These are phyloP conservation scores for Arabidopsis arenosa DNA, from an alignment of 345 rosid genomes.

Conservation along the genomic window DNA sequence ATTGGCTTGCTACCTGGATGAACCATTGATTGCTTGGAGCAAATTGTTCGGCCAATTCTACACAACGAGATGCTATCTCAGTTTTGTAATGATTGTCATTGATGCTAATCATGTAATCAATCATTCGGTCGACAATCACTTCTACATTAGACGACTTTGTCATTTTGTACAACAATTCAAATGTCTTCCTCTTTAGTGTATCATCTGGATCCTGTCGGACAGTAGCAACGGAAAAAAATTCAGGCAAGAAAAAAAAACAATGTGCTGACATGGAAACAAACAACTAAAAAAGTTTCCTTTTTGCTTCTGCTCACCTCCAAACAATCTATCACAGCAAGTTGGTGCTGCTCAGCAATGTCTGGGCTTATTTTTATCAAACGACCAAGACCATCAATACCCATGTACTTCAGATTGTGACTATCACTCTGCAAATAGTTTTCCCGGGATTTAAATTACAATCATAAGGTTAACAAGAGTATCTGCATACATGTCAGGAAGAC, in stretches of 20 bases:
- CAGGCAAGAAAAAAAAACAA: constrained; percentile 11
- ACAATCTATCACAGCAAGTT: constrained; percentile 97
- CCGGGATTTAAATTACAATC: constrained; percentile 15
- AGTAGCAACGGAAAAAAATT: constrained; percentile 29
- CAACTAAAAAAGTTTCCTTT: not conserved
- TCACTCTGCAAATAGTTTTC: constrained; percentile 75
- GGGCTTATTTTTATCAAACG: constrained; percentile 87
- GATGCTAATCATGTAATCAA: constrained; percentile 94
- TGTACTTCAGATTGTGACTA: constrained; percentile 89
- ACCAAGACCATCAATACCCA: constrained; percentile 98
- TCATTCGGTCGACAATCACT: constrained; percentile 98
- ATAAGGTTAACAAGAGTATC: constrained; percentile 21
- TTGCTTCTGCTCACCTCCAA: constrained; percentile 71
- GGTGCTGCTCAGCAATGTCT: constrained; percentile 97
- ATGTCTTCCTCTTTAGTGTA: constrained; percentile 93
- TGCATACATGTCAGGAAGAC: constrained; percentile 19
- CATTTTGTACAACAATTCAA: constrained; percentile 93
- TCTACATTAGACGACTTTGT: constrained; percentile 97
- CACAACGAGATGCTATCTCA: constrained; percentile 95
- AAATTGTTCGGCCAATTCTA: constrained; percentile 96
- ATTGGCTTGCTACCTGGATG: constrained; percentile 69
- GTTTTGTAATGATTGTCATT: constrained; percentile 96
- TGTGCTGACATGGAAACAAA: not conserved
- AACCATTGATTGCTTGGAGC: constrained; percentile 99
- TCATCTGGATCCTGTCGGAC: constrained; percentile 92